These are phyloP conservation scores for Neurospora sp. DNA, from an alignment of 495 filamentous ascomycete genomes.

Conservation along the genomic window DNA sequence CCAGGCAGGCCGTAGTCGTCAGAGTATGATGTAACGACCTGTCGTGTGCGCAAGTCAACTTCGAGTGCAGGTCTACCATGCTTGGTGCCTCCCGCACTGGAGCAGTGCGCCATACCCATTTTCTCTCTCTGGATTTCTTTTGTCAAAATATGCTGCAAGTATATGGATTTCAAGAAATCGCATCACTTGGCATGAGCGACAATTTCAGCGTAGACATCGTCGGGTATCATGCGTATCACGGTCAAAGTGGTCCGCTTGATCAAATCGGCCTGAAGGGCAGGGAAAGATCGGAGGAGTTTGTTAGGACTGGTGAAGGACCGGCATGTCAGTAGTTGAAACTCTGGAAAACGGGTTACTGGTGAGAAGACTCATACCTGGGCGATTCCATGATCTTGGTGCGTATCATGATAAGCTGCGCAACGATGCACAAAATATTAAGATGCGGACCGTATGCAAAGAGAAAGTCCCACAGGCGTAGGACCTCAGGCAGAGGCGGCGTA, in stretches of 20 bases:
- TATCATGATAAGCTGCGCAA: conserved; percentile 87
- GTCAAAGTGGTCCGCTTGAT: conserved; percentile 72
- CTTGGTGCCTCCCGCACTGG: background rate
- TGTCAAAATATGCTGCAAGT: background rate
- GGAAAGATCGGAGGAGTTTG: conserved; percentile 82
- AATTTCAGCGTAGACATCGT: conserved; percentile 81
- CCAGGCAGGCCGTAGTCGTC: background rate
- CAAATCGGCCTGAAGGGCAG: conserved; percentile 66
- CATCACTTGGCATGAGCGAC: conserved; percentile 68
- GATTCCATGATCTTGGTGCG: conserved; percentile 71
- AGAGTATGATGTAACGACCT: background rate
- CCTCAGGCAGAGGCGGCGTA: conserved; percentile 92
- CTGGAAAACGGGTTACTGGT: background rate
- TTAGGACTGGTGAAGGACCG: conserved; percentile 54
- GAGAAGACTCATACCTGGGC: conserved; percentile 52
- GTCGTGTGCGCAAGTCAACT: background rate
- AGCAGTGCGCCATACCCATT: background rate
- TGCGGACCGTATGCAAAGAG: conserved; percentile 91
- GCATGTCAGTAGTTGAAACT: conserved; percentile 8
- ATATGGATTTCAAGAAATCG: background rate
- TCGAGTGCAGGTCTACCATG: background rate
- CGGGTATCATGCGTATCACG: conserved; percentile 75
- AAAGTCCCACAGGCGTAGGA: conserved; percentile 95
- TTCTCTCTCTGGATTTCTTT: background rate
- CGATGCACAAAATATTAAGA: conserved; percentile 91